Evolutionary conservation across 176 grass and related monocot species (phyloP).

Genomic region (Aegilops sharonensis): DNA sequence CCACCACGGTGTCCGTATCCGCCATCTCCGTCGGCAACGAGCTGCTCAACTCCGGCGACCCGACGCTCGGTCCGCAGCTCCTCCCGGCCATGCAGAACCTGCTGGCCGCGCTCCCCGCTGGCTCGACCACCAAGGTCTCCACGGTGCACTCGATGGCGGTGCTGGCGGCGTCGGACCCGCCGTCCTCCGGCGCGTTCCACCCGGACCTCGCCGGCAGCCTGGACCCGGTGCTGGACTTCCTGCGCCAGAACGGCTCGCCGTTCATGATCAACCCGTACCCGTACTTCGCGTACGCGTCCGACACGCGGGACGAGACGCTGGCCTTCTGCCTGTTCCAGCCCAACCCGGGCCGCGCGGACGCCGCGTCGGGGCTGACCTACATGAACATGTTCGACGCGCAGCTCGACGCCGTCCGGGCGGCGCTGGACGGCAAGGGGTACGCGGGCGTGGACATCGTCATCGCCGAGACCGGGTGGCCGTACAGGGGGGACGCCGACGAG

Average conservation of each 20-base stretch:
- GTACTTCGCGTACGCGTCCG: constrained; percentile 84
- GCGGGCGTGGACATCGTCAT: constrained; percentile 71
- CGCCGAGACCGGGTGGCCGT: constrained; percentile 98
- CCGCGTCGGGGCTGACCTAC: constrained; percentile 72
- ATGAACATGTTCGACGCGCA: constrained; percentile 99
- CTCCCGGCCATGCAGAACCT: constrained; percentile 97
- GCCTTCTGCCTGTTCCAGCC: constrained; percentile 96
- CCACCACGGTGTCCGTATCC: constrained; percentile 49
- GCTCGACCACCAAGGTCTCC: constrained; percentile 78
- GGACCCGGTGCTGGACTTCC: constrained; percentile 80
- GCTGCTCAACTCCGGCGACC: constrained; percentile 63
- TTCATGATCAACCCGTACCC: constrained; percentile 99
- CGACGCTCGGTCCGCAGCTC: constrained; percentile 62
- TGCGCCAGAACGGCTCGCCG: constrained; percentile 64
- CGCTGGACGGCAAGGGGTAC: constrained; percentile 73
- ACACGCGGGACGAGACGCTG: constrained; percentile 85
- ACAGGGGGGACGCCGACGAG: constrained; percentile 72
- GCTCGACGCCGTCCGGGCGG: constrained; percentile 80
- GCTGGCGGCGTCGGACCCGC: constrained; percentile 75
- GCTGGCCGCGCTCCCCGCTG: constrained; percentile 62
- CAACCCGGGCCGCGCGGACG: constrained; percentile 76
- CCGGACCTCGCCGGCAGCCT: constrained; percentile 44
- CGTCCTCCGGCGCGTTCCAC: constrained; percentile 82
- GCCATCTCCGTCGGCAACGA: constrained; percentile 93
- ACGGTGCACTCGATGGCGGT: constrained; percentile 94